Evolutionary conservation across 1,139 yeast genomes (phyloP), one percentile per base, ranked within the genome.

Genomic region (Dujonia santamariae): DNA sequence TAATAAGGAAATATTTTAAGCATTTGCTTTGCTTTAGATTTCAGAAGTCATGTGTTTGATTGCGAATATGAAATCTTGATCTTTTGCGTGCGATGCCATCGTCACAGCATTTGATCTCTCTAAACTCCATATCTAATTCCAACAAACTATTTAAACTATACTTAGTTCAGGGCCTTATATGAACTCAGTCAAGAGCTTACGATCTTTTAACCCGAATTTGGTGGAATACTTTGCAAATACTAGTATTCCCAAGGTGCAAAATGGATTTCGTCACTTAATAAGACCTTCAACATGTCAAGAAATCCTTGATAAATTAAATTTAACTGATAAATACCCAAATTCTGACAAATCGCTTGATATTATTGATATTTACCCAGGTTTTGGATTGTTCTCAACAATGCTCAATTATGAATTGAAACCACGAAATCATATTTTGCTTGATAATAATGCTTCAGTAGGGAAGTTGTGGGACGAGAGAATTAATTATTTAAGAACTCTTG

Each of bases 361-460:
- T 3, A 50, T 86, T 5, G 95, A 86, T 46, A 67, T 78, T 12
- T 81, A 80, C 49, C 70, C 87, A 0, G 75, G 78, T 1, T 63
- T 61, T 29, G 83, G 84, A 4, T 48, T 73, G 5, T 62, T 77
- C 26, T 67, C 83, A 0, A 63, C 66, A 35, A 75, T 77, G 53
- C 52, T 86, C 20, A 71, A 82, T 51, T 64, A 76, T 35, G 69
- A 64, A 29, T 55, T 80, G 28, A 59, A 69, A 30, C 95, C 95
- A 0, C 54, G 64, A 34, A 74, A 67, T 23, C 88, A 85, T 49
- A 50, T 81, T 1, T 44, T 85, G 13, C 56, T 84, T 46, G 87
- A 80, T 38, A 62, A 72, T 11, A 61, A 71, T 24, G 58, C 61
- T n/a, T 60, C 60, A 8, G 71, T 64, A 47, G 55, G 50, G 25